Evolutionary conservation across 495 filamentous ascomycete genomes (phyloP).

Genomic region (Tirmania nivea): DNA sequence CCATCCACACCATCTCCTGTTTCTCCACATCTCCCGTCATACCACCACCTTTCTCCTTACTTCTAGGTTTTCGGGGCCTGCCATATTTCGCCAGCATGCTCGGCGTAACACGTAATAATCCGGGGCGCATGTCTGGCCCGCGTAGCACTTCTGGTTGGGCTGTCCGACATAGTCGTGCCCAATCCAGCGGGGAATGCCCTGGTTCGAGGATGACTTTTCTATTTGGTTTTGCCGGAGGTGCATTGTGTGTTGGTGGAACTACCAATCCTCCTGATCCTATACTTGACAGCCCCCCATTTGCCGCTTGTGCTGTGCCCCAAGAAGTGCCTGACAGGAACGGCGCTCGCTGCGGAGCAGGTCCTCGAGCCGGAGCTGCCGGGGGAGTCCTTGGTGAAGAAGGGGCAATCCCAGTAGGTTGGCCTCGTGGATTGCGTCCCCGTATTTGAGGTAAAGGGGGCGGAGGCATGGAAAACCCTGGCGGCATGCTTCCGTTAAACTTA

Average conservation of each 20-base stretch:
- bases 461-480: slow-evolving; percentile 5
- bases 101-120: slow-evolving; percentile 23
- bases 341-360: not conserved
- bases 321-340: not conserved
- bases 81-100: not conserved
- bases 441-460: slow-evolving; percentile 14
- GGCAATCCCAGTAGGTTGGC: not conserved
- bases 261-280: not conserved
- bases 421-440: slow-evolving; percentile 10
- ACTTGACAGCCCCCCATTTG: not conserved
- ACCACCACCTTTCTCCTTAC: not conserved
- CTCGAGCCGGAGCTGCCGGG: not conserved
- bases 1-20: slow-evolving; percentile 75
- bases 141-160: slow-evolving; percentile 32
- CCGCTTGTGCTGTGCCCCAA: not conserved
- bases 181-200: slow-evolving; percentile 84
- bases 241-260: not conserved
- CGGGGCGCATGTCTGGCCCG: slow-evolving; percentile 25
- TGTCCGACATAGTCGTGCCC: slow-evolving; percentile 46
- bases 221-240: slow-evolving; percentile 5
- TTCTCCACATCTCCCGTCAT: slow-evolving; percentile 1
- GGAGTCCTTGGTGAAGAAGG: not conserved
- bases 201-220: slow-evolving; percentile 53
- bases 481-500: too few species aligned
- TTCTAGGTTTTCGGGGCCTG: not conserved